These are phyloP conservation scores for Alternaria gansuensis DNA, from an alignment of 2,329 filamentous ascomycete species.

Conservation along the genomic window DNA sequence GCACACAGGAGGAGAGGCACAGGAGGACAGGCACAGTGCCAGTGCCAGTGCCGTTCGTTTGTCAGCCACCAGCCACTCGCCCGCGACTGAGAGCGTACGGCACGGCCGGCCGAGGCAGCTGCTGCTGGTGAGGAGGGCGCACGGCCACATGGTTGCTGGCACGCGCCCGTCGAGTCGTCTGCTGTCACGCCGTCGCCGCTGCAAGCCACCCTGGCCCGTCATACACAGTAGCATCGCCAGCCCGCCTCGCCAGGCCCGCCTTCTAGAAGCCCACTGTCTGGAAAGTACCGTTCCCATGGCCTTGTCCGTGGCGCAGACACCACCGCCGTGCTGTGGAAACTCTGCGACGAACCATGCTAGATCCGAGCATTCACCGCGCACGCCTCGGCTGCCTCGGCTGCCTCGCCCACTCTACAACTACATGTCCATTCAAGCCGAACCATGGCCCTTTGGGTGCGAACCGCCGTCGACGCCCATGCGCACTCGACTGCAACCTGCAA, in stretches of 20 bases:
- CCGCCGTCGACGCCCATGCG: constrained; percentile 19
- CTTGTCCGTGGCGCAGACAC: constrained; percentile 17
- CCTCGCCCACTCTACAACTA: no score
- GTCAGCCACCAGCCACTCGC: not conserved
- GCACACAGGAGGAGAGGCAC: no score
- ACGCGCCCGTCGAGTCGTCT: constrained; percentile 11
- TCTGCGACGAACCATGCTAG: not conserved
- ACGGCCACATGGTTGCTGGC: constrained; percentile 23
- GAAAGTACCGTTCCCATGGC: constrained; percentile 7
- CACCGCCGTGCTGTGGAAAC: not conserved
- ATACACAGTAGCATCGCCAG: constrained; percentile 12
- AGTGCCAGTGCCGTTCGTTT: no score
- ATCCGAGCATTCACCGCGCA: constrained; percentile 4
- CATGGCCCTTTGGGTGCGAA: constrained; percentile 1
- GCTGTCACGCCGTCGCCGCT: constrained; percentile 11
- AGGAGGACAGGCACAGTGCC: no score
- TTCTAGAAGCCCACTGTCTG: constrained; percentile 19
- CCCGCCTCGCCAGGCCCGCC: not conserved
- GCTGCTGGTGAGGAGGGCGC: constrained; percentile 1
- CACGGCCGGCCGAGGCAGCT: constrained; percentile 18
- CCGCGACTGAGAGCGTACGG: not conserved
- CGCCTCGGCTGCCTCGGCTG: not conserved
- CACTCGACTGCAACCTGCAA: not conserved
- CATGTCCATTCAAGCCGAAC: no score
- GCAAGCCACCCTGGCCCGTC: constrained; percentile 11